Evolutionary conservation across 2,329 filamentous ascomycete genomes (phyloP).

Genomic region (Aspergillus viridinutans): DNA sequence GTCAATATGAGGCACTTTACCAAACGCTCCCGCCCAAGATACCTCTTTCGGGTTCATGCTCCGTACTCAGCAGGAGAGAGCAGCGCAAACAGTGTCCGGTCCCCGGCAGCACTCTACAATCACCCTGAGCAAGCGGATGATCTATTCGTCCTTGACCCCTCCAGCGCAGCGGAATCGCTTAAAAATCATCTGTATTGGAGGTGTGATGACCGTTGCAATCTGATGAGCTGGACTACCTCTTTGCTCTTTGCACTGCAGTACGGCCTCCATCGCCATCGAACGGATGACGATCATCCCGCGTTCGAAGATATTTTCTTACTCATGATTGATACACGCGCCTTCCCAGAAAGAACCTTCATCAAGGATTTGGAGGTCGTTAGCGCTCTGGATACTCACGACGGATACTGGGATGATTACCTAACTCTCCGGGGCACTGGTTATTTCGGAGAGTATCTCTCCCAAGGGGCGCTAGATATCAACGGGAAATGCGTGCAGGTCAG

Average conservation of each 20-base stretch:
- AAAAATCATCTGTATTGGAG: conserved; percentile 6
- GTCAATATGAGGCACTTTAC: neutral
- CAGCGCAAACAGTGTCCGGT: neutral
- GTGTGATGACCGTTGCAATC: conserved; percentile 1
- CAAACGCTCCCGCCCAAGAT: conserved; percentile 1
- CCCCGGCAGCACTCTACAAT: neutral
- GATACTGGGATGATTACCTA: conserved; percentile 3
- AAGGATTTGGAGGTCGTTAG: conserved; percentile 10
- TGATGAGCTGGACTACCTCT: conserved; percentile 13
- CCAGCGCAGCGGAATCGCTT: neutral
- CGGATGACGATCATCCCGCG: neutral
- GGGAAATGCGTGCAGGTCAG: conserved; percentile 1
- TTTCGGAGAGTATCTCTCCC: conserved; percentile 9
- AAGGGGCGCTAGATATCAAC: conserved; percentile 3
- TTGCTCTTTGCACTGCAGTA: conserved; percentile 9
- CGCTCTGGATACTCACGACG: neutral
- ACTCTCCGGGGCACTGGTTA: conserved; percentile 3
- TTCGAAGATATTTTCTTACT: conserved; percentile 4
- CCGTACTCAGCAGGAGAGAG: neutral
- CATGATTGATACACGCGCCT: conserved; percentile 4
- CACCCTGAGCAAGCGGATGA: neutral
- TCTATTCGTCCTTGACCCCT: neutral
- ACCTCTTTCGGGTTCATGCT: conserved; percentile 5
- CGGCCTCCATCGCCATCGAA: conserved; percentile 3
- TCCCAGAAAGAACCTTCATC: conserved; percentile 6